These are phyloP conservation scores for Cordyceps tenuipes DNA, from an alignment of 2,329 filamentous ascomycete species.

Conservation along the genomic window DNA sequence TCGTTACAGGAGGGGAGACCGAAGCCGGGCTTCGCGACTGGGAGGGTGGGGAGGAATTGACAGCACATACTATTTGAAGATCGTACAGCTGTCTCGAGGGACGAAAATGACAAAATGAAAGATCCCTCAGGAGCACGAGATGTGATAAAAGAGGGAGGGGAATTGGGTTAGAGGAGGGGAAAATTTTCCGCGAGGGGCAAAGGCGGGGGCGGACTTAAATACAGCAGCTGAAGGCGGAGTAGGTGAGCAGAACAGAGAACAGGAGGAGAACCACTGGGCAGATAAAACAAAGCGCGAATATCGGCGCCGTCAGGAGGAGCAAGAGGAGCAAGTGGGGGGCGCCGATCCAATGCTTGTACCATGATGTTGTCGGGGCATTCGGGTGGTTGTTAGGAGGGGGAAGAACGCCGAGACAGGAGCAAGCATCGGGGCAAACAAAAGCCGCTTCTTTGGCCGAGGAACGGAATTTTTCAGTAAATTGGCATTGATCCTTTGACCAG, in stretches of 20 bases:
- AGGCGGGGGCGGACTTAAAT: conserved; percentile 6
- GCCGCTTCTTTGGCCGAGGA: background rate
- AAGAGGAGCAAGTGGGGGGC: too few relatives aligned
- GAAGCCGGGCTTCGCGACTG: background rate
- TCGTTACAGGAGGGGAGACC: background rate
- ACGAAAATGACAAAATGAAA: background rate
- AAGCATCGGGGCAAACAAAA: background rate
- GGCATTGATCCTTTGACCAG: background rate
- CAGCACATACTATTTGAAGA: background rate
- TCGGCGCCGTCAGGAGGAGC: background rate
- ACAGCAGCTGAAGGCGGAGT: conserved; percentile 6
- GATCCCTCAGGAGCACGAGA: conserved; percentile 7
- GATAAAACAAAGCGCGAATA: background rate
- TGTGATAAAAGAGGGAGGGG: background rate
- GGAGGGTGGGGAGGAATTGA: background rate
- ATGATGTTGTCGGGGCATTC: too few relatives aligned
- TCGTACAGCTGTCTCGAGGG: conserved; percentile 3
- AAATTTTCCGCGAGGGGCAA: conserved; percentile 1
- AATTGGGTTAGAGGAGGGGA: conserved; percentile 1
- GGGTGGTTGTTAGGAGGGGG: background rate
- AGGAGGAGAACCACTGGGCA: background rate
- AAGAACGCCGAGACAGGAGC: background rate
- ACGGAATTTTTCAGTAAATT: background rate
- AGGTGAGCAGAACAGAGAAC: conserved; percentile 10
- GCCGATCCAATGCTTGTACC: too few relatives aligned